Percentiles rank a stretch among this genome's conserved stretches.
phyloP scores from a whole-genome alignment of 805 yeast species.

The Barnettozyma salicaria region DNA sequence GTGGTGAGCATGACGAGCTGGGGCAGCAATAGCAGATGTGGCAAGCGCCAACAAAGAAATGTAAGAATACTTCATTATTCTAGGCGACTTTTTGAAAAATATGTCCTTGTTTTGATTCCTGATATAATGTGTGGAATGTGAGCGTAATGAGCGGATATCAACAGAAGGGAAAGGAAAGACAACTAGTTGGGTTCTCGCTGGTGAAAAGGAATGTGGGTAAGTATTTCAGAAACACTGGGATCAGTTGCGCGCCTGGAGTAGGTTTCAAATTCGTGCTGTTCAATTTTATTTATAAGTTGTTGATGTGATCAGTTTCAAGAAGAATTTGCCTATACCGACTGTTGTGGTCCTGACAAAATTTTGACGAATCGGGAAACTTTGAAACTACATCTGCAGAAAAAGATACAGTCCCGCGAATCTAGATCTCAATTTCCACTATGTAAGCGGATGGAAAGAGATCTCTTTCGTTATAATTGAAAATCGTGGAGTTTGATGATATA shows the following conservation, averaged over 20 bases:
- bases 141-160: neutral
- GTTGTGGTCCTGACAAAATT: conserved; percentile 7
- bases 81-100: neutral
- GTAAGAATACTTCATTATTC: conserved; percentile 20
- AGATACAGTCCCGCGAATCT: neutral
- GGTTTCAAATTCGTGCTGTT: too few relatives aligned
- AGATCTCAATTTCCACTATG: neutral
- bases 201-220: neutral
- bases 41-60: conserved; percentile 28
- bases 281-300: too few relatives aligned
- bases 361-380: conserved; percentile 1
- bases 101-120: neutral
- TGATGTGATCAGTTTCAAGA: too few relatives aligned
- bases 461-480: too few relatives aligned
- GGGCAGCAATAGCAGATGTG: conserved; percentile 27
- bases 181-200: conserved; percentile 1
- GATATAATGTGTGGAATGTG: neutral
- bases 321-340: too few relatives aligned
- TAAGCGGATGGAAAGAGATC: neutral
- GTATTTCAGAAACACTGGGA: neutral
- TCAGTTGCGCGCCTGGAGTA: neutral
- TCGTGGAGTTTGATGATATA: too few relatives aligned
- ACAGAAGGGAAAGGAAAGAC: conserved; percentile 9
- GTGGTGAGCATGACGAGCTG: conserved; percentile 35
- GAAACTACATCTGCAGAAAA: neutral